These are phyloP conservation scores for Stylosanthes scabra DNA, from an alignment of 331 rosid genomes.

Conservation along the genomic window DNA sequence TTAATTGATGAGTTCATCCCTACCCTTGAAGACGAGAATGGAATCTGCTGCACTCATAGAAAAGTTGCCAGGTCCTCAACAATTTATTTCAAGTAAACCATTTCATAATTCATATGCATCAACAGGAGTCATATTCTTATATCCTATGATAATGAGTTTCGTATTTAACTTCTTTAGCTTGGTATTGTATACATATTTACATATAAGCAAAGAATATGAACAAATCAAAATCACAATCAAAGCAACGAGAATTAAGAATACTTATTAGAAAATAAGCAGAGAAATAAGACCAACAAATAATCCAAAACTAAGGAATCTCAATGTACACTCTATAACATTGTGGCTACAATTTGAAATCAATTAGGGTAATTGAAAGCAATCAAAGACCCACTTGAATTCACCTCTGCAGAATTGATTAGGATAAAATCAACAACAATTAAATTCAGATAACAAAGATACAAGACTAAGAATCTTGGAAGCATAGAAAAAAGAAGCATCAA, in stretches of 20 bases:
- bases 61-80: no score
- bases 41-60: no score
- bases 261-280: not conserved
- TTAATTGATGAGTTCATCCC: no score
- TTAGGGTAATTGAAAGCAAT: not conserved
- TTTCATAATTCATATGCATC: no score
- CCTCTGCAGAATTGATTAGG: not conserved
- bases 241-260: not conserved
- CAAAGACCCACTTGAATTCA: constrained; percentile 8
- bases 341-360: not conserved
- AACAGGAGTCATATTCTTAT: no score
- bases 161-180: no score
- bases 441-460: not conserved
- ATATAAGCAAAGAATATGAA: no score
- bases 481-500: no score
- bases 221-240: constrained; percentile 23
- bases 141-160: no score
- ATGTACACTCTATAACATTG: not conserved
- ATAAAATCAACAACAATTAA: constrained; percentile 1
- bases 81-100: no score
- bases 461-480: not conserved
- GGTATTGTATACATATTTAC: no score
- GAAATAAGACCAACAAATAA: not conserved
- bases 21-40: no score
- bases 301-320: not conserved